Percentiles rank a stretch among this genome's conserved stretches.
Evolutionary conservation across 805 yeast genomes (phyloP).

Genomic region (Hanseniaspora lachancei): DNA sequence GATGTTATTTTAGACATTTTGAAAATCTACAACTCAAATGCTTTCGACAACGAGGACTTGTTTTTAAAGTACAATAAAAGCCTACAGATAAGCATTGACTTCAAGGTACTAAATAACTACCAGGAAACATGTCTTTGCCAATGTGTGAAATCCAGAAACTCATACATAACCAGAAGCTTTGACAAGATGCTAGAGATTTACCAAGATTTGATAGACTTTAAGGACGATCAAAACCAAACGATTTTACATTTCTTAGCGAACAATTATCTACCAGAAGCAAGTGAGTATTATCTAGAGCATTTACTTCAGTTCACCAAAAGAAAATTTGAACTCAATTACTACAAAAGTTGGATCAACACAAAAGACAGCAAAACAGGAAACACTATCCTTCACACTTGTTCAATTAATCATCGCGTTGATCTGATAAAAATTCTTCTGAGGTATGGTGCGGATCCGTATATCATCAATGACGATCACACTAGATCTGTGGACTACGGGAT

Average conservation of each 20-base stretch:
- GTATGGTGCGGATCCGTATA: slow-evolving; percentile 72
- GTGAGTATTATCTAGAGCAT: slow-evolving; percentile 59
- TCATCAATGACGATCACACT: slow-evolving; percentile 74
- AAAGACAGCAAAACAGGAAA: slow-evolving; percentile 83
- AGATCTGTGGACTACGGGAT: slow-evolving; percentile 77
- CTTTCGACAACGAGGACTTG: slow-evolving; percentile 36
- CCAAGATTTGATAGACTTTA: slow-evolving; percentile 45
- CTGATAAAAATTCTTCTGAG: slow-evolving; percentile 70
- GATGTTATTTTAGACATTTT: slow-evolving; percentile 58
- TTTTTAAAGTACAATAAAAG: slow-evolving; percentile 42
- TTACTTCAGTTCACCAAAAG: slow-evolving; percentile 48
- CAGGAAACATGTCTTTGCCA: slow-evolving; percentile 28
- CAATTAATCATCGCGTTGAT: slow-evolving; percentile 70
- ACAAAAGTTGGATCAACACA: slow-evolving; percentile 66
- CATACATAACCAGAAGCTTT: slow-evolving; percentile 44
- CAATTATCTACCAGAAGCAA: slow-evolving; percentile 65
- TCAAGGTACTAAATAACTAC: slow-evolving; percentile 58
- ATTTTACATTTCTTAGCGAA: slow-evolving; percentile 77
- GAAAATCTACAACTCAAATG: slow-evolving; percentile 41
- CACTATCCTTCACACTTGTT: slow-evolving; percentile 84
- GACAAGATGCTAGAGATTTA: slow-evolving; percentile 47
- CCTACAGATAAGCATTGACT: slow-evolving; percentile 71
- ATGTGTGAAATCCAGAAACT: slow-evolving; percentile 9
- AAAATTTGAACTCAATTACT: slow-evolving; percentile 26
- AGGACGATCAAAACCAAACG: slow-evolving; percentile 57